Conservation (phyloP, 305 asterid species). For the Galium porrigens region DNA sequence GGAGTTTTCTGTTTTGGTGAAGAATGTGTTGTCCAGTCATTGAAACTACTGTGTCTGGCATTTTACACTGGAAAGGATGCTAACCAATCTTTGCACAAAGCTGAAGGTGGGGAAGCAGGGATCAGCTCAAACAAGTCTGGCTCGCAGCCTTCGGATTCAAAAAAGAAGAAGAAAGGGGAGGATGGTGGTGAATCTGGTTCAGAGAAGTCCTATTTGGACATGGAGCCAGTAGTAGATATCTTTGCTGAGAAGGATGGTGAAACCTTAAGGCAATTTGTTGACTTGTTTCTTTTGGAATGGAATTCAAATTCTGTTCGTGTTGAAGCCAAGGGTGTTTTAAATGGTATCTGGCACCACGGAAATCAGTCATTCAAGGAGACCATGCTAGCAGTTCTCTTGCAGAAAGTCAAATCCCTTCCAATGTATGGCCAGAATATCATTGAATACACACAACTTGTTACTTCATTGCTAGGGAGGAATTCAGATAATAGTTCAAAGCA, state of each 20-base stretch:
- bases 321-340: constrained; percentile 76
- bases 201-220: constrained; percentile 83
- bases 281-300: constrained; percentile 87
- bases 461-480: constrained; percentile 67
- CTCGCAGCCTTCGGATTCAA: constrained; percentile 53
- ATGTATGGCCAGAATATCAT: constrained; percentile 81
- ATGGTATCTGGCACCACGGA: constrained; percentile 93
- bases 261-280: constrained; percentile 67
- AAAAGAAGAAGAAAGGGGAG: constrained; percentile 93
- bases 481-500: constrained; percentile 51
- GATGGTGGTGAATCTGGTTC: constrained; percentile 62
- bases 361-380: constrained; percentile 66
- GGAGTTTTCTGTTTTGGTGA: constrained; percentile 82
- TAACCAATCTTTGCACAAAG: constrained; percentile 54
- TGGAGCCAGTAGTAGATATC: constrained; percentile 71
- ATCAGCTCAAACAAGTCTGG: constrained; percentile 49
- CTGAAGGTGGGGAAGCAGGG: constrained; percentile 60
- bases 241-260: constrained; percentile 67
- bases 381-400: constrained; percentile 58
- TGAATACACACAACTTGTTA: constrained; percentile 82
- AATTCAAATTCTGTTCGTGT: constrained; percentile 79
- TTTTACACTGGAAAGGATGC: constrained; percentile 74
- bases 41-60: constrained; percentile 81
- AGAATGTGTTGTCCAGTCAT: constrained; percentile 76
- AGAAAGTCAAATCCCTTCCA: constrained; percentile 71